Evolutionary conservation across 2,329 filamentous ascomycete genomes (phyloP).

Genomic region (Phialophora expanda): DNA sequence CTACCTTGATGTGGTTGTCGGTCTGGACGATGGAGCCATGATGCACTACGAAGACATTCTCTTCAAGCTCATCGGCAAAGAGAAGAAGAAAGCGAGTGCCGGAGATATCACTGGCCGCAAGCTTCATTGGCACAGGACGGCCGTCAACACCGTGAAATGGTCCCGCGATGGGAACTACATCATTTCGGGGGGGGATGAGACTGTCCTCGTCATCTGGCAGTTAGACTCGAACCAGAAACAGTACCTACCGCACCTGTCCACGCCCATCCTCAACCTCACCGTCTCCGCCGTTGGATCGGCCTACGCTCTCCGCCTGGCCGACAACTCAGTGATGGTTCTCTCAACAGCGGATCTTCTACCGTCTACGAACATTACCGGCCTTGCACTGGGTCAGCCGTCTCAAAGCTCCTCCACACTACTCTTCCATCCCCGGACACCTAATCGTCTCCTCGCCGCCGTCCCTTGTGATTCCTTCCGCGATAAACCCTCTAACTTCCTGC

Average conservation of each 20-base stretch:
- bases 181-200: conserved; percentile 89
- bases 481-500: conserved; percentile 57
- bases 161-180: conserved; percentile 93
- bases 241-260: conserved; percentile 86
- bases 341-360: conserved; percentile 89
- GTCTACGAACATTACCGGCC: conserved; percentile 71
- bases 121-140: conserved; percentile 88
- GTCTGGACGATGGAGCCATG: conserved; percentile 76
- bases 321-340: conserved; percentile 89
- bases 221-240: conserved; percentile 82
- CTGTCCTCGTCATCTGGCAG: conserved; percentile 90
- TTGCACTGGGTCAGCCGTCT: conserved; percentile 51
- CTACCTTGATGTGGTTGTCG: conserved; percentile 75
- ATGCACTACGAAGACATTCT: conserved; percentile 81
- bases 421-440: conserved; percentile 66
- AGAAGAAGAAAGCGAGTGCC: conserved; percentile 48
- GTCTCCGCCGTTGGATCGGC: conserved; percentile 79
- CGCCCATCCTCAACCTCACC: conserved; percentile 80
- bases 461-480: conserved; percentile 51
- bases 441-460: conserved; percentile 71
- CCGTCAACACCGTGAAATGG: conserved; percentile 86
- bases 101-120: conserved; percentile 63
- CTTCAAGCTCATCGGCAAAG: conserved; percentile 56
- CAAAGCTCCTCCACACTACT: conserved; percentile 48
- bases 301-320: conserved; percentile 83